Evolutionary conservation across 1,139 yeast species (phyloP).

Genomic region (Yamadazyma conglobata): DNA sequence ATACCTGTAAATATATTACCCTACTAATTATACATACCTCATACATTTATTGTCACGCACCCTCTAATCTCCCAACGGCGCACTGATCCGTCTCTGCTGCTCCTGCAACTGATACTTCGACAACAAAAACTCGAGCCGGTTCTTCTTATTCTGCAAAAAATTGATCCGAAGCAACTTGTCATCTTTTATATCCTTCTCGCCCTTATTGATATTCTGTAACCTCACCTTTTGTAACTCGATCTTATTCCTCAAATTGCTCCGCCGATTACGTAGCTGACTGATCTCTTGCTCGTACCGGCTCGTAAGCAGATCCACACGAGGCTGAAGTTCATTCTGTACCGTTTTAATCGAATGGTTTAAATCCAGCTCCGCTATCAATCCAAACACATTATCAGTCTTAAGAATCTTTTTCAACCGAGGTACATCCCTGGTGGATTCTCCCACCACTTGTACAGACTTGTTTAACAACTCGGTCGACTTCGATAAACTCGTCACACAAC

Average conservation of each 20-base stretch:
- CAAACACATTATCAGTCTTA: slow-evolving; percentile 37
- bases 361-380: slow-evolving; percentile 41
- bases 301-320: slow-evolving; percentile 32
- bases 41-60: not conserved
- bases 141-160: slow-evolving; percentile 35
- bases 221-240: slow-evolving; percentile 33
- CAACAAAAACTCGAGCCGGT: slow-evolving; percentile 35
- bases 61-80: slow-evolving; percentile 1
- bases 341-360: slow-evolving; percentile 34
- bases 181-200: slow-evolving; percentile 17
- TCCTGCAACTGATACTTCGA: slow-evolving; percentile 17
- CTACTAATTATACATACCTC: not conserved
- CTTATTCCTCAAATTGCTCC: slow-evolving; percentile 26
- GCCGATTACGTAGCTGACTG: slow-evolving; percentile 23
- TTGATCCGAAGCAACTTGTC: slow-evolving; percentile 28
- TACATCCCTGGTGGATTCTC: slow-evolving; percentile 33
- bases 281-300: slow-evolving; percentile 33
- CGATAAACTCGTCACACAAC: slow-evolving; percentile 29
- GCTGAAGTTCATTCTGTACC: slow-evolving; percentile 29
- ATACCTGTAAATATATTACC: not conserved
- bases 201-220: slow-evolving; percentile 22
- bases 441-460: slow-evolving; percentile 27
- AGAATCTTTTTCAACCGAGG: slow-evolving; percentile 32
- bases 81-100: slow-evolving; percentile 3
- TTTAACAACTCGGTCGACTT: slow-evolving; percentile 31